Conservation (phyloP, 345 rosid species). For the thale cress (Arabidopsis thaliana) region DNA sequence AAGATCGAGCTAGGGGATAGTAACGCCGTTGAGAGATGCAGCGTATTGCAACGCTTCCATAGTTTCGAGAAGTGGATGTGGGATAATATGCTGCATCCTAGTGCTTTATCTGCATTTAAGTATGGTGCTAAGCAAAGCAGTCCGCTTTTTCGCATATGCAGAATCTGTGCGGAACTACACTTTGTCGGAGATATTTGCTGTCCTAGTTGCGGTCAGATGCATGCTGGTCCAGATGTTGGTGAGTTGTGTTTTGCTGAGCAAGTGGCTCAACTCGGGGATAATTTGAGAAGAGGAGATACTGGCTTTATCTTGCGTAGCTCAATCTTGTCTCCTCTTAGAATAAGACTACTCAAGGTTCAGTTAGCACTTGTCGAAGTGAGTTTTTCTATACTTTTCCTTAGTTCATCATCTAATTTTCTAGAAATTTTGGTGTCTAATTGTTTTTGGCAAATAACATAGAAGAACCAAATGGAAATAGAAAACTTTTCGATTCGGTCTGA, state of each 20-base stretch:
- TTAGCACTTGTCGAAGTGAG: constrained; percentile 77
- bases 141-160: constrained; percentile 58
- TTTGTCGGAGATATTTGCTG: constrained; percentile 53
- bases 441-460: neutral
- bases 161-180: constrained; percentile 59
- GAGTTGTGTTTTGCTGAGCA: constrained; percentile 56
- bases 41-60: constrained; percentile 63
- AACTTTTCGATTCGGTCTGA: neutral
- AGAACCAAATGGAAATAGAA: neutral
- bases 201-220: constrained; percentile 57
- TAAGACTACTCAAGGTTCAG: constrained; percentile 66
- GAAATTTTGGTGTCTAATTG: neutral
- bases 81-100: constrained; percentile 46
- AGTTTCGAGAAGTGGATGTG: constrained; percentile 88
- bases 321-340: constrained; percentile 55
- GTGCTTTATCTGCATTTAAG: constrained; percentile 53
- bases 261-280: constrained; percentile 47
- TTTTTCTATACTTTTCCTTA: neutral
- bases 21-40: constrained; percentile 51
- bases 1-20: constrained; percentile 63
- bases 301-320: constrained; percentile 40
- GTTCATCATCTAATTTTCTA: neutral
- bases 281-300: constrained; percentile 35
- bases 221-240: constrained; percentile 34
- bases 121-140: constrained; percentile 62